Evolutionary conservation across 139 green algal species (phyloP).

Genomic region (Gonium pectorale): DNA sequence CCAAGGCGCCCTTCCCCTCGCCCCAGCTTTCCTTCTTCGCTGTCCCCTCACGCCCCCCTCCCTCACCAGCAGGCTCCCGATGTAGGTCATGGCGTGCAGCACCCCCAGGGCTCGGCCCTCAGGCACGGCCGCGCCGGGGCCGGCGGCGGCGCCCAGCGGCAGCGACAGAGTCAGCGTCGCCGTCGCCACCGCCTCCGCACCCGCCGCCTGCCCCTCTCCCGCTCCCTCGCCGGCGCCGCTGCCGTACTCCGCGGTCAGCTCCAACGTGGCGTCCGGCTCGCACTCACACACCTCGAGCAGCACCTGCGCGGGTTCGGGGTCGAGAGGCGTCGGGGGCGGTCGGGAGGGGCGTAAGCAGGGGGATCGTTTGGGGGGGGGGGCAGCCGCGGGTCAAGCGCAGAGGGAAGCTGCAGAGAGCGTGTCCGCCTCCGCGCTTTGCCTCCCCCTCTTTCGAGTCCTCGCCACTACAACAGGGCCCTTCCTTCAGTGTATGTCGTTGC

Average conservation of each 20-base stretch:
- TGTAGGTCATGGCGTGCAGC: conserved; percentile 55
- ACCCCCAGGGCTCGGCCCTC: conserved; percentile 43
- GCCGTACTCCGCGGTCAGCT: conserved; percentile 3
- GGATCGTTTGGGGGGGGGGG: too few relatives aligned
- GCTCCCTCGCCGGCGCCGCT: background rate
- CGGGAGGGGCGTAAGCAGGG: background rate
- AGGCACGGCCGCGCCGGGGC: background rate
- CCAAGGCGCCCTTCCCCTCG: too few relatives aligned
- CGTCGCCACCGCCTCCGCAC: background rate
- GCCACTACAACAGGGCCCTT: too few relatives aligned
- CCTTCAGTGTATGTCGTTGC: too few relatives aligned
- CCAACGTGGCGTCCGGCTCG: conserved; percentile 17
- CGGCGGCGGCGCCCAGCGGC: background rate
- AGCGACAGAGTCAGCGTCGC: background rate
- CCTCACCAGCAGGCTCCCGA: conserved; percentile 35
- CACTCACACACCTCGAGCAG: conserved; percentile 39
- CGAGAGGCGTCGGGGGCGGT: background rate
- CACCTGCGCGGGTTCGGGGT: background rate
- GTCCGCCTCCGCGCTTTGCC: too few relatives aligned
- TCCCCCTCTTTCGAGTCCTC: too few relatives aligned
- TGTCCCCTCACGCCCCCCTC: background rate
- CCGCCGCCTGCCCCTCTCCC: background rate
- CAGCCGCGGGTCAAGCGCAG: too few relatives aligned
- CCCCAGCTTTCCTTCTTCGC: too few relatives aligned
- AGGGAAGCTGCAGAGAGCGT: too few relatives aligned